A percentile compares a stretch with the other conserved stretches of the same genome.
Conservation (phyloP, 2,329 filamentous ascomycete species). For the Xylariaceae sp. region DNA sequence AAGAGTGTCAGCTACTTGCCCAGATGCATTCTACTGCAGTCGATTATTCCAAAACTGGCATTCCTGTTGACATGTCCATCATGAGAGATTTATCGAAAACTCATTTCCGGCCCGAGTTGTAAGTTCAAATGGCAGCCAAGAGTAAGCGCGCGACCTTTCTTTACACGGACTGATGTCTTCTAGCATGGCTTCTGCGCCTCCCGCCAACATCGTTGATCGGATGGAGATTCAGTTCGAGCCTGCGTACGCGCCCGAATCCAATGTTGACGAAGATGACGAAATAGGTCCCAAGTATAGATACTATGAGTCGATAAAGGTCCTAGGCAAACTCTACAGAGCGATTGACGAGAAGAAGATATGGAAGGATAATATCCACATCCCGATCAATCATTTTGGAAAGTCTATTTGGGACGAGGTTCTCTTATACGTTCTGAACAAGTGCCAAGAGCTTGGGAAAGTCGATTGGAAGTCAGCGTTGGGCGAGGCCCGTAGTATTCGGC, state of each 20-base stretch:
- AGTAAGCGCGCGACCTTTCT: too few relatives aligned
- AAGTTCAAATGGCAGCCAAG: too few relatives aligned
- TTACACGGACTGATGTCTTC: not conserved
- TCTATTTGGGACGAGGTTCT: slow-evolving; percentile 43
- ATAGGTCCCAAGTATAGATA: slow-evolving; percentile 45
- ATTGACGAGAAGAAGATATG: slow-evolving; percentile 71
- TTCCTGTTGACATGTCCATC: slow-evolving; percentile 44
- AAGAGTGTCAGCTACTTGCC: slow-evolving; percentile 51
- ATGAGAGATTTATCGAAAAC: slow-evolving; percentile 35
- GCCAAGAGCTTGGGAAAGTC: slow-evolving; percentile 24
- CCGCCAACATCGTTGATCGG: slow-evolving; percentile 40
- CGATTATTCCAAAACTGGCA: slow-evolving; percentile 73
- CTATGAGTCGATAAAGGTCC: slow-evolving; percentile 63
- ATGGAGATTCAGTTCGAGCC: slow-evolving; percentile 37
- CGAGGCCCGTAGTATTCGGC: slow-evolving; percentile 40
- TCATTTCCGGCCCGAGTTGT: slow-evolving; percentile 51
- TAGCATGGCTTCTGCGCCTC: slow-evolving; percentile 44
- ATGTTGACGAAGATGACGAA: slow-evolving; percentile 40
- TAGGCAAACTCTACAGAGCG: slow-evolving; percentile 66
- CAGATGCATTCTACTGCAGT: slow-evolving; percentile 66
- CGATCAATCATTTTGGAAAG: slow-evolving; percentile 18
- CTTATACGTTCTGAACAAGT: slow-evolving; percentile 22
- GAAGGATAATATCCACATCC: slow-evolving; percentile 39
- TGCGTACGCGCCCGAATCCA: slow-evolving; percentile 13
- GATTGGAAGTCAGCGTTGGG: slow-evolving; percentile 30